A percentile compares a stretch with the other conserved stretches of the same genome.
Conservation (phyloP, 2,329 filamentous ascomycete genomes). For the Ophiostoma angusticollis region DNA sequence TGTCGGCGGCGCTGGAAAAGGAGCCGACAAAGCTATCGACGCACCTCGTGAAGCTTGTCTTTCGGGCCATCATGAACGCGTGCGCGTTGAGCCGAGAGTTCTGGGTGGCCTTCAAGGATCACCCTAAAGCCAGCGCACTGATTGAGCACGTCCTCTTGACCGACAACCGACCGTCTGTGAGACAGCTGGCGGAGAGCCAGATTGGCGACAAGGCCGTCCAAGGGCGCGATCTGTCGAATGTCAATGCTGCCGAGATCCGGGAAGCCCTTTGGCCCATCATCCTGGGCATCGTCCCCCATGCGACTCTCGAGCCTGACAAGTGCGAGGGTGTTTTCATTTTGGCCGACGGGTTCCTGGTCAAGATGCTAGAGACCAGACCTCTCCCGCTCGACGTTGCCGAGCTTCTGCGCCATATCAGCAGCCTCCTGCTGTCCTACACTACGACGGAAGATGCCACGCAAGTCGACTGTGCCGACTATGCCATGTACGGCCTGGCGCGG, state of each 20-base stretch:
- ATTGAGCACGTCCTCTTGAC: conserved; percentile 25
- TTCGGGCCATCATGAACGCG: conserved; percentile 28
- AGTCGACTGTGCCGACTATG: conserved; percentile 24
- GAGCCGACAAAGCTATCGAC: conserved; percentile 7
- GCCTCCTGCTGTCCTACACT: conserved; percentile 19
- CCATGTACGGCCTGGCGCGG: conserved; percentile 24
- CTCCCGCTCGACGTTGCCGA: conserved; percentile 19
- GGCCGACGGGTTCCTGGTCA: conserved; percentile 27
- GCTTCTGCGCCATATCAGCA: conserved; percentile 16
- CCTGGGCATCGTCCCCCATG: conserved; percentile 24
- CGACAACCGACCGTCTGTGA: conserved; percentile 24
- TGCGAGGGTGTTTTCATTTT: conserved; percentile 35
- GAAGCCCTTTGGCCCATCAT: conserved; percentile 36
- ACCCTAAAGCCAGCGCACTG: conserved; percentile 18
- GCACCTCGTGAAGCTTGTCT: conserved; percentile 18
- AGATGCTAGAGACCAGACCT: conserved; percentile 24
- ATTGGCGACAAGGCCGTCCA: conserved; percentile 20
- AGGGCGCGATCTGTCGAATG: conserved; percentile 14
- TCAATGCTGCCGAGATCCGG: conserved; percentile 27
- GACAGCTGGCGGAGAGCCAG: conserved; percentile 23
- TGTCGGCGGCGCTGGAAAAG: conserved; percentile 13
- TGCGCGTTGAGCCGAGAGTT: conserved; percentile 26
- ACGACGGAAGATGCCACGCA: conserved; percentile 27
- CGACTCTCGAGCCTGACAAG: conserved; percentile 19
- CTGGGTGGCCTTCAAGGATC: conserved; percentile 25